Conservation (phyloP, 177 flowering plant genomes). For the Vitis hybrid region DNA sequence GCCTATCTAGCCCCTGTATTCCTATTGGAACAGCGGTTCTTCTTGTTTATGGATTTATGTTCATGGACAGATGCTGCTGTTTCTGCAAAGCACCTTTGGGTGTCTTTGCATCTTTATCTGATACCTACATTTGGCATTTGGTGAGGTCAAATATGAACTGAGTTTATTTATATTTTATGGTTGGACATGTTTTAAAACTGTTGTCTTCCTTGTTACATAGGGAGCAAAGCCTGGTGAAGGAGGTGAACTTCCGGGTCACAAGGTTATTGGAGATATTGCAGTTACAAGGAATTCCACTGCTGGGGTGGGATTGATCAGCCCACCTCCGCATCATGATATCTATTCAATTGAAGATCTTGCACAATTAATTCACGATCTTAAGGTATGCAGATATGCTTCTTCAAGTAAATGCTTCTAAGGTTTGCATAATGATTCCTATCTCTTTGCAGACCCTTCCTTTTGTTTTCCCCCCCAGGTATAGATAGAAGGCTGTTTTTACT, state of each 20-base stretch:
- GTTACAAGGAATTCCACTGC: constrained; percentile 95
- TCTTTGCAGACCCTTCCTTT: background rate
- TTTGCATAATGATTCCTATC: background rate
- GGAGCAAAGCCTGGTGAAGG: constrained; percentile 99
- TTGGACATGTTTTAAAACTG: constrained; percentile 6
- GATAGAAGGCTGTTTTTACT: background rate
- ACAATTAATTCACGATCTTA: constrained; percentile 92
- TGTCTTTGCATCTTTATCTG: constrained; percentile 69
- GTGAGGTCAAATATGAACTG: constrained; percentile 47
- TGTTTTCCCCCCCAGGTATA: background rate
- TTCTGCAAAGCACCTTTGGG: constrained; percentile 68
- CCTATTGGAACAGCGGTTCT: constrained; percentile 31
- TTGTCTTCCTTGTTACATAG: constrained; percentile 34
- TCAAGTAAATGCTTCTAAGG: background rate
- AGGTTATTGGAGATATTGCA: constrained; percentile 98
- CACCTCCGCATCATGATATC: constrained; percentile 99
- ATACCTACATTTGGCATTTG: constrained; percentile 52
- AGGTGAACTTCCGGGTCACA: constrained; percentile 99
- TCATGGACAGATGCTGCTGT: constrained; percentile 71
- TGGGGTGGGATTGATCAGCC: constrained; percentile 98
- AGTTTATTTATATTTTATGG: background rate
- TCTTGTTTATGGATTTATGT: constrained; percentile 59
- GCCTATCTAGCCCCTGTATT: constrained; percentile 31
- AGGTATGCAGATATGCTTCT: constrained; percentile 48
- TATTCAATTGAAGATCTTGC: constrained; percentile 99